Evolutionary conservation across 2,329 filamentous ascomycete genomes (phyloP).

Genomic region (Magnaporthiopsis poae): DNA sequence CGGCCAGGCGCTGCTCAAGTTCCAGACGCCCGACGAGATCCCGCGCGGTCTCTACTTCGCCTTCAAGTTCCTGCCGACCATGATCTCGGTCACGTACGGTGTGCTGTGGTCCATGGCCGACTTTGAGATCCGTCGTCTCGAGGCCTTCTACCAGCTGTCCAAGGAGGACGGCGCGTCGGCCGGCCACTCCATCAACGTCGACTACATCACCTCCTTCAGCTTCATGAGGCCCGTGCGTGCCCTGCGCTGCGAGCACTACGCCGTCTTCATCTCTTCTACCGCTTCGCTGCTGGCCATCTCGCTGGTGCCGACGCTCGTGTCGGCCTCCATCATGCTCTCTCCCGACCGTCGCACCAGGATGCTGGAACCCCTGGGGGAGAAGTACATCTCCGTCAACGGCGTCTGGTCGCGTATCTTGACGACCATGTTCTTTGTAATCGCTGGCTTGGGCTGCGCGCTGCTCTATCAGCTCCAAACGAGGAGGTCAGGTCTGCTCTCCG

Average conservation of each 20-base stretch:
- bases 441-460: conserved; percentile 45
- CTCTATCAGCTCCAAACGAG: conserved; percentile 52
- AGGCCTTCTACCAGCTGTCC: conserved; percentile 58
- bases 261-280: conserved; percentile 56
- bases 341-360: conserved; percentile 40
- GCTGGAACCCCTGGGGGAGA: conserved; percentile 30
- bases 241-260: conserved; percentile 53
- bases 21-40: conserved; percentile 41
- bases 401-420: conserved; percentile 55
- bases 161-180: conserved; percentile 50
- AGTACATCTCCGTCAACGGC: conserved; percentile 46
- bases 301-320: conserved; percentile 58
- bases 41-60: conserved; percentile 45
- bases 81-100: conserved; percentile 52
- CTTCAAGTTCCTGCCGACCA: conserved; percentile 54
- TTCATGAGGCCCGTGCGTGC: conserved; percentile 56
- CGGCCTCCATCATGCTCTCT: conserved; percentile 48
- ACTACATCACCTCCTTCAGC: conserved; percentile 61
- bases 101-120: conserved; percentile 58
- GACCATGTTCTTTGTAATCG: conserved; percentile 44
- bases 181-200: conserved; percentile 60
- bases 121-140: conserved; percentile 56
- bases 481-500: conserved; percentile 55
- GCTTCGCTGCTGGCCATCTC: conserved; percentile 57
- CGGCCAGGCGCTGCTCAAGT: conserved; percentile 36